Evolutionary conservation across 2,329 filamentous ascomycete genomes (phyloP), one percentile per base, ranked within the genome.

Genomic region (Microsporum ferrugineum): DNA sequence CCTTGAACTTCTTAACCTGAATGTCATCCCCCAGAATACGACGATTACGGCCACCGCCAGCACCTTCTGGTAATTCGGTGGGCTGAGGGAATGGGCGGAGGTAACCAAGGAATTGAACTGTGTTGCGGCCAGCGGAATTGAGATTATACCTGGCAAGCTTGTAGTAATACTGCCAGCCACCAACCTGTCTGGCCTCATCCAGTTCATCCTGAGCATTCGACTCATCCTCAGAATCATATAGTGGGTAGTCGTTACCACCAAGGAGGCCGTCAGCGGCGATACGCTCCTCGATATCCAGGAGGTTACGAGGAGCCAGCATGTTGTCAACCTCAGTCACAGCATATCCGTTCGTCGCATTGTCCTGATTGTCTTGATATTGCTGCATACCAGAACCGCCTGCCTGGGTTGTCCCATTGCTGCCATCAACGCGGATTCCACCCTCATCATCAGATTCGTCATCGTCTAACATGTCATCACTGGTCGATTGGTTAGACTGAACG

Each of bases 141-240:
- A 79, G 76, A 62, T 84, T 77, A 34, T 77, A 73, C 59, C 79
- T 78, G 3, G 82, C 69, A 29, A 89, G 76, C 36, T 84, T 81
- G 33, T 79, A 79, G 65, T 84, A 85, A 73, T 95, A 96, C 23
- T 84, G 81, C 80, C 85, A 86, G 27, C 89, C 89, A 29, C 91
- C 90, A 41, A 88, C 78, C 41, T 86, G 80, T 62, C 86, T 84
- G 0, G 91, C 90, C 70, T 90, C 87, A 71, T 92, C 89, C 3
- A 95, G 77, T 59, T 84, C 83, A 61, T 91, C 87, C 39, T 85
- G 82, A 60, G 88, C 84, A 59, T 90, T 84, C 2, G 88, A 87
- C 63, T 95, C 89, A 58, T 91, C 87, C 56, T 91, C 88, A 0
- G 91, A 96, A 70, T 99, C 94, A 73, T 99, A 99, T 12, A 96